These are phyloP conservation scores for Cephalotrichum gorgonifer DNA, from an alignment of 2,329 filamentous ascomycete genomes.

Conservation along the genomic window DNA sequence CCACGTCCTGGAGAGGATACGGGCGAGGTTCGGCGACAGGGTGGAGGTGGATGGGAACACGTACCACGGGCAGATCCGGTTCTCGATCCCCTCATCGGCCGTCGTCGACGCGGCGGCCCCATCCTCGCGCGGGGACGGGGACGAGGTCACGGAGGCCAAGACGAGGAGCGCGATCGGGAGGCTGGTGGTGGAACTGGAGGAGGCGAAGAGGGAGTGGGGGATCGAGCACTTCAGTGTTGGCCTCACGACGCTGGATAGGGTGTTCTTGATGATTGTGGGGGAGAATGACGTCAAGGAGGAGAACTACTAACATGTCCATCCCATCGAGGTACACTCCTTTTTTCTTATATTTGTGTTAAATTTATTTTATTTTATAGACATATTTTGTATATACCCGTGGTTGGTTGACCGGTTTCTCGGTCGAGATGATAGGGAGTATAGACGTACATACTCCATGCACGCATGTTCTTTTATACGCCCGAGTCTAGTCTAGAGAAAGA, in stretches of 20 bases:
- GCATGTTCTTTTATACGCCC: too few species aligned
- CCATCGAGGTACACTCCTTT: background rate
- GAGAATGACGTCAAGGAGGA: slow-evolving; percentile 73
- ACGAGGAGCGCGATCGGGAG: slow-evolving; percentile 49
- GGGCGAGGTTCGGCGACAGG: slow-evolving; percentile 44
- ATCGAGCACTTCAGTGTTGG: slow-evolving; percentile 81
- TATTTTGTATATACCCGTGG: background rate
- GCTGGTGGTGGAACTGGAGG: slow-evolving; percentile 65
- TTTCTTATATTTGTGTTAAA: background rate
- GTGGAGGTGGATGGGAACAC: slow-evolving; percentile 62
- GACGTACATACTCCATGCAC: too few species aligned
- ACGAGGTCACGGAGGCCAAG: slow-evolving; percentile 15
- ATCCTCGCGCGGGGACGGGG: slow-evolving; percentile 6
- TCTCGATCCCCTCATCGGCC: slow-evolving; percentile 52
- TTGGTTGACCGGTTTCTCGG: background rate
- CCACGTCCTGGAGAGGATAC: slow-evolving; percentile 56
- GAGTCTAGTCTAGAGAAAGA: too few species aligned
- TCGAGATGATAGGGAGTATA: too few species aligned
- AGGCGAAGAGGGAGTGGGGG: slow-evolving; percentile 55
- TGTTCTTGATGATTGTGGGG: slow-evolving; percentile 78
- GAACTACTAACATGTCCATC: slow-evolving; percentile 29
- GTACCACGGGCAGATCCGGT: slow-evolving; percentile 82
- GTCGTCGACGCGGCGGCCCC: slow-evolving; percentile 19
- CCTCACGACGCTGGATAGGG: slow-evolving; percentile 81
- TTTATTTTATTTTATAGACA: background rate